A percentile compares a stretch with the other conserved stretches of the same genome.
Evolutionary conservation across 805 yeast species (phyloP).

Genomic region (Saccharomycopsis amapae): DNA sequence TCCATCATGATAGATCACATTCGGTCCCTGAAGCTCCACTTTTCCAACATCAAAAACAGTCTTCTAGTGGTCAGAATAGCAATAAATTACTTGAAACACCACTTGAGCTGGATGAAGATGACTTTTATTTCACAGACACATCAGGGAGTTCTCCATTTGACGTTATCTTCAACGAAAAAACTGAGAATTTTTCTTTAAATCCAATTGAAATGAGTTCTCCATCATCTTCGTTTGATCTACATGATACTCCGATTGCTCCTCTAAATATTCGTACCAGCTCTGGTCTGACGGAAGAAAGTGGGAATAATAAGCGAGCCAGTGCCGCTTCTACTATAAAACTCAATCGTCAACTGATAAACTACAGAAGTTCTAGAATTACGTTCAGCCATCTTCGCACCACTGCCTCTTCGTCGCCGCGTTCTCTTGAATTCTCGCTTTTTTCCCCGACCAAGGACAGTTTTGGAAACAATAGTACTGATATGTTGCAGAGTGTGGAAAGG

Average conservation of each 20-base stretch:
- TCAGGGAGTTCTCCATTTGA: constrained; percentile 16
- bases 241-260: no score
- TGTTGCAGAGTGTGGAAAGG: no score
- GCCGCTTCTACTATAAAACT: constrained; percentile 20
- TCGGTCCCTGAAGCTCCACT: constrained; percentile 1
- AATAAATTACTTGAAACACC: background rate
- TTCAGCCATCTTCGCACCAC: constrained; percentile 8
- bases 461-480: no score
- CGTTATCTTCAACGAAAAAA: constrained; percentile 11
- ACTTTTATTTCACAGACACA: constrained; percentile 15
- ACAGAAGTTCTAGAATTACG: constrained; percentile 17
- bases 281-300: background rate
- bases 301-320: constrained; percentile 8
- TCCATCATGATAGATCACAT: constrained; percentile 11
- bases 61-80: constrained; percentile 1
- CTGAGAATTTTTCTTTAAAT: no score
- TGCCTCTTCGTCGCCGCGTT: background rate
- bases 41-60: background rate
- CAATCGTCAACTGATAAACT: background rate
- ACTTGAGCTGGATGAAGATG: constrained; percentile 5
- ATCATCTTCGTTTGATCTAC: no score
- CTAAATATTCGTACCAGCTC: background rate
- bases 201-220: no score
- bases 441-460: constrained; percentile 16
- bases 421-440: constrained; percentile 19